Evolutionary conservation across 2,329 filamentous ascomycete genomes (phyloP), one percentile per base, ranked within the genome.

Genomic region (Thielaviopsis populi): DNA sequence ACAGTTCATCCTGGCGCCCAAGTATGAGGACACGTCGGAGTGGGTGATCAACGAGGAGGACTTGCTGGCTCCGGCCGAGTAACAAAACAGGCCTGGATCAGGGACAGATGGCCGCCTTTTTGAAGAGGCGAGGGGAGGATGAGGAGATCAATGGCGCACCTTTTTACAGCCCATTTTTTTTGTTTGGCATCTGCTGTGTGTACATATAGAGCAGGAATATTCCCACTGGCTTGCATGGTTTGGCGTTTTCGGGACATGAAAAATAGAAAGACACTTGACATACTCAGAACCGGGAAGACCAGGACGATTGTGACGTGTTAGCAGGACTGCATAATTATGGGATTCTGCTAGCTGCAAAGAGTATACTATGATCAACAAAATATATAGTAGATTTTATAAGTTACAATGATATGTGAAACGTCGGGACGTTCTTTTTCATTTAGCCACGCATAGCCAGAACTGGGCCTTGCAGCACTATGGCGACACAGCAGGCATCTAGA

Each of bases 1-100:
- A 60, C 80, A 81, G 66, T 85, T 85, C 70, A 78, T 83, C 19
- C 73, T 83, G 19, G 81, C 80, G 30, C 82, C 82, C 7, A 76
- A 79, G 54, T 85, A 80, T 75, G 78, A 76, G 43, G 81, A 83
- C 60, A 80, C 82, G 68, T 76, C 80, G 63, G 80, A 82, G 37
- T 84, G 81, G 81, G 72, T 76, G 15, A 78, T 68, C 8, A 71
- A 71, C 61, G 70, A 74, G 6, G 70, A 73, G 40, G 73, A 73
- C 15, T 68, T 76, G 42, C 68, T 68, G 61, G 43, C 50, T n/a
- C 59, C 59, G 15, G 13, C 15, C 2, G 61, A 61, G 43, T 53
- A 67, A 42, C 11, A 8, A 37, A 37, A 6, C 59, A 5, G 10
- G 1, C 19, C 1, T 27, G 11, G 8, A 50, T 50, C 46, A 5